Evolutionary conservation across 306 rosid species (phyloP).

Genomic region (Cucumis sativus): DNA sequence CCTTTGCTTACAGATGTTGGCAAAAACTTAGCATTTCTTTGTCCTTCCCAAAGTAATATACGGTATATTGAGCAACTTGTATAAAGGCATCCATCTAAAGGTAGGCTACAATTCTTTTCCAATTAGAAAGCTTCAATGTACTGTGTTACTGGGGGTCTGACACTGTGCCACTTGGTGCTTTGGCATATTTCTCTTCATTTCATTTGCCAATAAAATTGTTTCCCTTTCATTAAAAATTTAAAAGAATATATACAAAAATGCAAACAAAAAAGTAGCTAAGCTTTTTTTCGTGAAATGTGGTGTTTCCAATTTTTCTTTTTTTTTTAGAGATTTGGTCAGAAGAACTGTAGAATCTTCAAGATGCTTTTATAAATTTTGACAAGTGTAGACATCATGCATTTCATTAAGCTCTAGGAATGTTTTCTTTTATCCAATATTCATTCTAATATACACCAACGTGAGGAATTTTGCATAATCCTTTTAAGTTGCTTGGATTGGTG

Average conservation of each 20-base stretch:
- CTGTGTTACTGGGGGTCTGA: too few species aligned
- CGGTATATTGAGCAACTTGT: neutral
- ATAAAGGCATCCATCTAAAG: neutral
- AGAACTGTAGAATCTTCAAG: neutral
- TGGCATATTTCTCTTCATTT: neutral
- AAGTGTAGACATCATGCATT: neutral
- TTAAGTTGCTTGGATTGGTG: neutral
- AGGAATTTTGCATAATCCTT: neutral
- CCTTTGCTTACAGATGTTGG: neutral
- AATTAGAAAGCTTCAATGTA: neutral
- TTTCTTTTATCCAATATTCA: neutral
- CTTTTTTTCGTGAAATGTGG: neutral
- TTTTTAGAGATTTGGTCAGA: neutral
- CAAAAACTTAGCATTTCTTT: neutral
- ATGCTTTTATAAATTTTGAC: neutral
- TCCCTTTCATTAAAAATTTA: neutral
- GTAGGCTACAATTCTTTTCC: neutral
- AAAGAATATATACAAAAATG: too few species aligned
- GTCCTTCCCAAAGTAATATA: neutral
- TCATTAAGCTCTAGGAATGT: neutral
- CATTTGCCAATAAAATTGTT: neutral
- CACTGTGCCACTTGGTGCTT: neutral
- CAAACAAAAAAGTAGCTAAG: neutral
- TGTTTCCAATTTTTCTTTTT: neutral
- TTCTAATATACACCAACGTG: neutral